Evolutionary conservation across 305 asterid species (phyloP), one percentile per base, ranked within the genome.

Genomic region (Fraxinus velutina): DNA sequence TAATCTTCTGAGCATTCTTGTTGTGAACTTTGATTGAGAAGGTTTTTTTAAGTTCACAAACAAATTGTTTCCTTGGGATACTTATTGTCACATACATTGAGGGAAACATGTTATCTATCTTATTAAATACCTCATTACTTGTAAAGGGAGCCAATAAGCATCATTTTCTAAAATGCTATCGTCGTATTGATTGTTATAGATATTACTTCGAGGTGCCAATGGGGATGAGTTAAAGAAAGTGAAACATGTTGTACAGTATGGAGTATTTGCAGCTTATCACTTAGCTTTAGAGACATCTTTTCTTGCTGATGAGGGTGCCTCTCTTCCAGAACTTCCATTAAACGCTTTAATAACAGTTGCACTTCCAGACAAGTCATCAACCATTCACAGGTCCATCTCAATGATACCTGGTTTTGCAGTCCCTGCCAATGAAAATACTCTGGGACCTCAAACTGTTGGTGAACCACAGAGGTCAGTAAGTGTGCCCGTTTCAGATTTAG

Each of bases 221-320:
- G 93, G 89, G 52, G 95, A 96, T 78, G 99, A 96, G 83, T 84
- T 96, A 86, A 96, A 96, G 95, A 96, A 96, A 87, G 97, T 94
- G 83, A 96, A 96, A 87, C 99, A 92, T 68, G 95, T 94, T 62
- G 86, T 96, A 80, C 99, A 93, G 85, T 96, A 96, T 89, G 98
- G 97, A 83, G 86, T 96, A 82, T 96, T 96, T 62, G 98, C 99
- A 1, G 99, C 99, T 79, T 96, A 96, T 86, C 99, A 96, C 89
- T 86, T 96, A 86, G 99, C 97, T 83, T 81, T 96, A 85, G 99
- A 96, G 86, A 96, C 99, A 47, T 96, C 97, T 82, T 94, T 96
- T 88, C 97, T 96, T 79, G 99, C 98, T 84, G 98, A 96, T 84
- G 99, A 96, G 86, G 99, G 99, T 75, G 98, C 99, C 84, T 90